Evolutionary conservation across 73 alveolate genomes (phyloP).

Genomic region (Durusdinium trenchii): DNA sequence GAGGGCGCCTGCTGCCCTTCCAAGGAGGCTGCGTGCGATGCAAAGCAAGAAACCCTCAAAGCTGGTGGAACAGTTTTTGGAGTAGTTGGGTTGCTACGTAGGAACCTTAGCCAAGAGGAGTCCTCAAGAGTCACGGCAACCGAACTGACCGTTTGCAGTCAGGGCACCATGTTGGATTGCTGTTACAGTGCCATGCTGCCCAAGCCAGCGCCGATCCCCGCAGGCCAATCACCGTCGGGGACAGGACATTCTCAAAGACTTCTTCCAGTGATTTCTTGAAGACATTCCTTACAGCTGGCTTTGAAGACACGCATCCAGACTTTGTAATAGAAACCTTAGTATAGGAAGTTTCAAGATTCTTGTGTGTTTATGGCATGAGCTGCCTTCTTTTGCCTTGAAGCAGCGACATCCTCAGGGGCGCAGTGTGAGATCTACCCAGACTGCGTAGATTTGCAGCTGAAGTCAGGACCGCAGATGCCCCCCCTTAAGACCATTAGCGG

Average conservation of each 20-base stretch:
- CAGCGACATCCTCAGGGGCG: neutral
- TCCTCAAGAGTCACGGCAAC: neutral
- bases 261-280: too few species aligned
- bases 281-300: too few species aligned
- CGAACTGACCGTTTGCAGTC: neutral
- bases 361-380: too few species aligned
- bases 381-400: too few species aligned
- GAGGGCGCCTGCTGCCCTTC: constrained; percentile 61
- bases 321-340: too few species aligned
- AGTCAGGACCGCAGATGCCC: neutral
- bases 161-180: neutral
- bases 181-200: constrained; percentile 9
- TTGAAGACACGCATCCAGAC: too few species aligned
- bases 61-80: neutral
- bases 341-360: too few species aligned
- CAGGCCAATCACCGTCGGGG: too few species aligned
- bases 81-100: too few species aligned
- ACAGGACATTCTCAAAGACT: too few species aligned
- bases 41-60: neutral
- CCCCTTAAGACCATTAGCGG: too few species aligned
- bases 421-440: neutral
- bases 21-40: neutral
- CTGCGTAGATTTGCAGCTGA: neutral
- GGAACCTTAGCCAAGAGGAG: neutral
- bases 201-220: neutral